A percentile compares a stretch with the other conserved stretches of the same genome.
phyloP scores from a whole-genome alignment of 2,329 filamentous ascomycete species.

The Fusarium dimerum region DNA sequence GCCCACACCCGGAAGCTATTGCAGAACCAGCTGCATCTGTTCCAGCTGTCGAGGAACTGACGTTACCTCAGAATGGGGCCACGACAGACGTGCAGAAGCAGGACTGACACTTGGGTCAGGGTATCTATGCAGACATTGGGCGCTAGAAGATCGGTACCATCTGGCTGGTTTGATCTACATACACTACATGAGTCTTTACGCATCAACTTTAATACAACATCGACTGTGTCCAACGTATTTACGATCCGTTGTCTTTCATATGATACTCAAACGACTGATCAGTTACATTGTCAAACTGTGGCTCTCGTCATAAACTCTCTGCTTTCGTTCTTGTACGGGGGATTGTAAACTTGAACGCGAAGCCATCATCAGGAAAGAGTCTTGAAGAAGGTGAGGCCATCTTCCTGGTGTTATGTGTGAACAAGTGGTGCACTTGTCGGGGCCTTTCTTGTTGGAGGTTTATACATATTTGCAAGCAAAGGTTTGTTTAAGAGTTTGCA shows the following conservation, averaged over 20 bases:
- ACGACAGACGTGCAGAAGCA: slow-evolving; percentile 56
- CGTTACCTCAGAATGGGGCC: slow-evolving; percentile 48
- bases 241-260: not conserved
- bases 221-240: not conserved
- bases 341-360: no score
- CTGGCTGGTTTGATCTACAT: slow-evolving; percentile 15
- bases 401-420: no score
- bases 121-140: slow-evolving; percentile 16
- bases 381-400: no score
- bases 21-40: slow-evolving; percentile 21
- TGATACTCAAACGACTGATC: not conserved
- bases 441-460: no score
- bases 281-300: no score
- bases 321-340: no score
- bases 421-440: no score
- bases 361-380: no score
- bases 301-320: no score
- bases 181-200: slow-evolving; percentile 3
- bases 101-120: slow-evolving; percentile 14
- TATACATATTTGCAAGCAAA: no score
- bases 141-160: slow-evolving; percentile 9
- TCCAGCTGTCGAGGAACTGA: slow-evolving; percentile 40
- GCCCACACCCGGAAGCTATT: slow-evolving; percentile 14
- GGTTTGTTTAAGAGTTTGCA: no score
- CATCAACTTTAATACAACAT: not conserved